Conservation (phyloP, 306 rosid species). For the Hippophae gyantsensis region DNA sequence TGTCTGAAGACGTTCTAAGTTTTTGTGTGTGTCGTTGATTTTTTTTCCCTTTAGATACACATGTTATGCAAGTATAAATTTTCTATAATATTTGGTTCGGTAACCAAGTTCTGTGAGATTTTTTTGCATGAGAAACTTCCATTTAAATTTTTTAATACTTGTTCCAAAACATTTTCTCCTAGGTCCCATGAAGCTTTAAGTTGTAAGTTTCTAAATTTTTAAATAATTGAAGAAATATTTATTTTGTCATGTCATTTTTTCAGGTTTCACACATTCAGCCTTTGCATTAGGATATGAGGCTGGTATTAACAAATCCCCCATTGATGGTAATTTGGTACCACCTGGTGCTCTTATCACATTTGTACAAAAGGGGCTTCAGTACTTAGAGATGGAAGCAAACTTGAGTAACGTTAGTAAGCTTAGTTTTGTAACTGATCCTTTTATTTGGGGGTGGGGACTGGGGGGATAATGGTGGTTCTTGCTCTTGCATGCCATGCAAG, state of each 20-base stretch:
- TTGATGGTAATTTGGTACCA: constrained; percentile 87
- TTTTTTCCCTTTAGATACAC: too few species aligned
- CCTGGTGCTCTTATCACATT: constrained; percentile 76
- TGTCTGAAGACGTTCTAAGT: too few species aligned
- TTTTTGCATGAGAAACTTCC: neutral
- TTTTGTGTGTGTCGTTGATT: too few species aligned
- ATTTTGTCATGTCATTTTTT: constrained; percentile 7
- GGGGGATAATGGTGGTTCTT: neutral
- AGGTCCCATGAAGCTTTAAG: neutral
- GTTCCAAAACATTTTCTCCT: too few species aligned
- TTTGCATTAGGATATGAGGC: constrained; percentile 95
- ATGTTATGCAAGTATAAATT: too few species aligned
- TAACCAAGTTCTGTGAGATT: too few species aligned
- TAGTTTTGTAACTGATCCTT: constrained; percentile 12
- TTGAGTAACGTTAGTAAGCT: constrained; percentile 78
- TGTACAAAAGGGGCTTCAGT: constrained; percentile 92
- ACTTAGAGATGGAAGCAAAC: constrained; percentile 98
- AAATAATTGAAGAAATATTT: neutral
- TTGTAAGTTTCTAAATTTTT: too few species aligned
- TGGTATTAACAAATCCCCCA: constrained; percentile 68
- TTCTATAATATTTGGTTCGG: too few species aligned
- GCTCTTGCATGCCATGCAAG: constrained; percentile 13
- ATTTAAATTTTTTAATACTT: too few species aligned
- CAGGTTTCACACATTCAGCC: constrained; percentile 92
- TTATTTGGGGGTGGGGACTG: neutral